Evolutionary conservation across 768 basidiomycete genomes (phyloP), one percentile per base, ranked within the genome.

Genomic region (Rhizopogon sp.): DNA sequence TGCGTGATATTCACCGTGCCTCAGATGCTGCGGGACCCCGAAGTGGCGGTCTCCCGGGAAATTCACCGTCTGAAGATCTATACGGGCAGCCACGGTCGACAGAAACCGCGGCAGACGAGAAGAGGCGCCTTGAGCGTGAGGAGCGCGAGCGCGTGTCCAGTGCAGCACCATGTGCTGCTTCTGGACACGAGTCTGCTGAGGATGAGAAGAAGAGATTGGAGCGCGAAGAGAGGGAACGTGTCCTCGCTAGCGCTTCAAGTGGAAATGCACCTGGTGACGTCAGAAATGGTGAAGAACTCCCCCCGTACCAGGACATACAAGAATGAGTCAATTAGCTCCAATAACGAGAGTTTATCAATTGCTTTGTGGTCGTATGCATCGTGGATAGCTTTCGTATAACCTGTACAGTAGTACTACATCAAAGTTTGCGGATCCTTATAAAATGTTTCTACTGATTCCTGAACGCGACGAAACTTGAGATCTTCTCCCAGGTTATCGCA

Each of bases 171-270:
- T 29, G 42, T 25, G 8, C 60, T 40, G 35, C 59, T 14, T 57
- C 66, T 14, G 50, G 56, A 17, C 65, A 68, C 25, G 80, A 83
- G 64, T 75, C 74, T 49, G 82, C 85, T 0, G 83, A 80, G 49
- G 82, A 85, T 4, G 84, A 87, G 75, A 87, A 85, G 76, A 76
- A 70, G 63, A 69, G 84, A 20, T 60, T 82, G 49, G 85, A 88
- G 66, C 78, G 80, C 43, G 85, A 89, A 63, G 84, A 87, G 61
- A 73, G 84, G 50, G 88, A 88, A 59, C 74, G 78, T 20, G 59
- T 84, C 14, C 59, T 80, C 50, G 59, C 47, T 8, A 63, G 55
- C 46, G 67, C 58, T 5, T 58, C 39, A 6, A 44, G 45, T 37
- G 10, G 37, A 10, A 8, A 31, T 10, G 17, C 56, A 44, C 63